phyloP scores from a whole-genome alignment of 83 land plant species.

The Picea engelmannii region DNA sequence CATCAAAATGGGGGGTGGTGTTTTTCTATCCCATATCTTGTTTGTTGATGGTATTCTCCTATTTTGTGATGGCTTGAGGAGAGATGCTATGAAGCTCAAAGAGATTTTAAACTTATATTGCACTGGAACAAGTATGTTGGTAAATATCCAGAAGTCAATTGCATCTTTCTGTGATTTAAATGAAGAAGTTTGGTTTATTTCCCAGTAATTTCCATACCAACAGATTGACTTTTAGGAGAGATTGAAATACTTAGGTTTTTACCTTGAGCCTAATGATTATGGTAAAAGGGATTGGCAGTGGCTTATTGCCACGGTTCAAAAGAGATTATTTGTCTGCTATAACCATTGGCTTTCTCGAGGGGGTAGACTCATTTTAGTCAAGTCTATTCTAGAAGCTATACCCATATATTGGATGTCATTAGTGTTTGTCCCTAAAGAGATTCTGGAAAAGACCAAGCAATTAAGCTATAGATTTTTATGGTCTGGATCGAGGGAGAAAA shows the following conservation, averaged over 20 bases:
- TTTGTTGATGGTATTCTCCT: neutral
- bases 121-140: neutral
- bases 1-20: neutral
- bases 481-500: neutral
- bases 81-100: neutral
- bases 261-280: neutral
- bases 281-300: neutral
- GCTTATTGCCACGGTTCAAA: neutral
- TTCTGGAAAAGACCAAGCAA: neutral
- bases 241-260: neutral
- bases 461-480: neutral
- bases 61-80: neutral
- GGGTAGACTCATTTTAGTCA: neutral
- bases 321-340: neutral
- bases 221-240: neutral
- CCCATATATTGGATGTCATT: neutral
- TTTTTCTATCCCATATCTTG: neutral
- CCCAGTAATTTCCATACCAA: neutral
- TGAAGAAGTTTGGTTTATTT: neutral
- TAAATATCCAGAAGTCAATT: neutral
- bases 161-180: neutral
- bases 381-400: neutral
- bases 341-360: neutral
- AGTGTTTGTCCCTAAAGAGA: neutral
- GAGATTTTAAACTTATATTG: neutral